phyloP scores from a whole-genome alignment of 495 filamentous ascomycete species.

The Aspergillus haitiensis region DNA sequence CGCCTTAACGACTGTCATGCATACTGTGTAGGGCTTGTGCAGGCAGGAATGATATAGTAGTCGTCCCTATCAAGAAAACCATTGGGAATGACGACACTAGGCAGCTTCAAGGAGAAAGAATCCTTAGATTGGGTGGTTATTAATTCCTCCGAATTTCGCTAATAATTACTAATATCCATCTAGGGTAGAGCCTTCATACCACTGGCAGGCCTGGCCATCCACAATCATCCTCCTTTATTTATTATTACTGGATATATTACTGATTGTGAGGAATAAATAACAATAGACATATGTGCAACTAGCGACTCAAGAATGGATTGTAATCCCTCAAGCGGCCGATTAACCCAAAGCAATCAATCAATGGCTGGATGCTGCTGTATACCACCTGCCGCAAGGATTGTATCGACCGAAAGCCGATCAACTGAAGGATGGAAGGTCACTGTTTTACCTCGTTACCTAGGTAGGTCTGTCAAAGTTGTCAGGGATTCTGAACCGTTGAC shows the following conservation, averaged over 20 bases:
- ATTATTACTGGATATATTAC: no score
- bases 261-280: no score
- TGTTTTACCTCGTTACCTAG: no score
- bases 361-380: background rate
- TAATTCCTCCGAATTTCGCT: constrained; percentile 15
- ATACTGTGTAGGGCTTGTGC: background rate
- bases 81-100: background rate
- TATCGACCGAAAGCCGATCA: no score
- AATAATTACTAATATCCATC: constrained; percentile 11
- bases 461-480: background rate
- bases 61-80: constrained; percentile 1
- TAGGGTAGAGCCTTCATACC: background rate
- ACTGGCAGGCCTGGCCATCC: background rate
- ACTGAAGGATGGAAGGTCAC: no score
- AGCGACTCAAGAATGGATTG: background rate
- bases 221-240: no score
- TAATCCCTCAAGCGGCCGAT: background rate
- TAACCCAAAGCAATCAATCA: background rate
- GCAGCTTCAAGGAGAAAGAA: background rate
- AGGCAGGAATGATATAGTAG: background rate
- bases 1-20: background rate
- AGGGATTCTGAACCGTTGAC: background rate
- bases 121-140: background rate
- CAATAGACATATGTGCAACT: no score
- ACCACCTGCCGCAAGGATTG: background rate